These are phyloP conservation scores for Podaxis sp. DNA, from an alignment of 768 basidiomycete genomes.

Conservation along the genomic window DNA sequence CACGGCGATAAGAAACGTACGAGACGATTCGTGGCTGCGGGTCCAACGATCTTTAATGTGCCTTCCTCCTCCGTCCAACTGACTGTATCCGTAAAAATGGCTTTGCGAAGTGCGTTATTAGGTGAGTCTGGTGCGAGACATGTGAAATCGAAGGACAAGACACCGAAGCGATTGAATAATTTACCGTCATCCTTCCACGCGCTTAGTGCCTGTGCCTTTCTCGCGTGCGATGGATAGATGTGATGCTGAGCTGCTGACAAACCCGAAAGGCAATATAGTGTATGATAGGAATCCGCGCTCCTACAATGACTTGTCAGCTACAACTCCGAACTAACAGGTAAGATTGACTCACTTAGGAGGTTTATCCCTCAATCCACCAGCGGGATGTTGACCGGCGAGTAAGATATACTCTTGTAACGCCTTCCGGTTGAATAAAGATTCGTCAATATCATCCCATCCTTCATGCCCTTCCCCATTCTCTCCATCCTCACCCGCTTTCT, in stretches of 20 bases:
- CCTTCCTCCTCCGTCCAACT: slow-evolving; percentile 36
- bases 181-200: slow-evolving; percentile 23
- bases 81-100: slow-evolving; percentile 23
- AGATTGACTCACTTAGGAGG: slow-evolving; percentile 75
- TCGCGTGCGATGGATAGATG: slow-evolving; percentile 45
- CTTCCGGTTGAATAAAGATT: slow-evolving; percentile 45
- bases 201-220: slow-evolving; percentile 21
- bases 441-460: slow-evolving; percentile 74
- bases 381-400: slow-evolving; percentile 79
- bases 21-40: slow-evolving; percentile 26
- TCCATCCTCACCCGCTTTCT: slow-evolving; percentile 14
- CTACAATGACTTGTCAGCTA: slow-evolving; percentile 35
- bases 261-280: slow-evolving; percentile 89
- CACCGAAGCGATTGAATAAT: not conserved
- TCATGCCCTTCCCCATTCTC: not conserved
- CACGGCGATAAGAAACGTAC: slow-evolving; percentile 18
- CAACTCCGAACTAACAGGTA: not conserved
- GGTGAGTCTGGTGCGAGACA: slow-evolving; percentile 16
- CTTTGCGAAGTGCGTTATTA: slow-evolving; percentile 23
- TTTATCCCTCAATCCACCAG: slow-evolving; percentile 91
- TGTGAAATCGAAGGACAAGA: not conserved
- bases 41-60: slow-evolving; percentile 2
- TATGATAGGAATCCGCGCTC: slow-evolving; percentile 93
- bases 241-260: slow-evolving; percentile 87
- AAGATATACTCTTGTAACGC: slow-evolving; percentile 89